phyloP scores from a whole-genome alignment of 2,329 filamentous ascomycete genomes.

The Colletotrichum tamarilloi region DNA sequence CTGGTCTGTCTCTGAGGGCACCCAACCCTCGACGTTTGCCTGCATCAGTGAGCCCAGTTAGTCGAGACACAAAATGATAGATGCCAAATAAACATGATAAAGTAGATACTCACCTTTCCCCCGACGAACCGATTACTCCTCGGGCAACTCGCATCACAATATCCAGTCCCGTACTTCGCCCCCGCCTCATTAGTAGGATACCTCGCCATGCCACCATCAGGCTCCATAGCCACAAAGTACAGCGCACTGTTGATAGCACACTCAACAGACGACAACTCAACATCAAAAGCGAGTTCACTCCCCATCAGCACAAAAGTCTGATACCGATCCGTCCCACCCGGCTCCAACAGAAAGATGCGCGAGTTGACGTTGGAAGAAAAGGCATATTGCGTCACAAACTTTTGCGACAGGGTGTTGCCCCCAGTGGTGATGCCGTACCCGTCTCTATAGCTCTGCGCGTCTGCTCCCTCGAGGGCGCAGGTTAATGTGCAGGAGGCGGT shows the following conservation, averaged over 20 bases:
- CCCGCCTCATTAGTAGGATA: slow-evolving; percentile 56
- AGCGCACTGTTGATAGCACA: slow-evolving; percentile 76
- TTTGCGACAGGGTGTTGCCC: slow-evolving; percentile 56
- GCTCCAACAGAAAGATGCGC: slow-evolving; percentile 68
- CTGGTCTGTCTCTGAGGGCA: slow-evolving; percentile 58
- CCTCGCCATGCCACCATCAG: slow-evolving; percentile 58
- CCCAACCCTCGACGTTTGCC: slow-evolving; percentile 56
- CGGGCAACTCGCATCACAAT: slow-evolving; percentile 60
- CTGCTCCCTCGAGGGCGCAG: slow-evolving; percentile 59
- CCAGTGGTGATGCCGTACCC: slow-evolving; percentile 60
- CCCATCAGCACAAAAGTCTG: slow-evolving; percentile 69
- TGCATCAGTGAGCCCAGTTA: slow-evolving; percentile 8
- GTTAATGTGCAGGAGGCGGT: slow-evolving; percentile 53
- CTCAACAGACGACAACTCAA: slow-evolving; percentile 70
- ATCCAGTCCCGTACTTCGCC: slow-evolving; percentile 66
- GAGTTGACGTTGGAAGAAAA: slow-evolving; percentile 54
- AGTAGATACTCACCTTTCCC: slow-evolving; percentile 44
- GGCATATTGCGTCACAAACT: slow-evolving; percentile 60
- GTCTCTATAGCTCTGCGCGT: slow-evolving; percentile 45
- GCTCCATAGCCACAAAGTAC: slow-evolving; percentile 68
- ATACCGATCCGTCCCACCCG: slow-evolving; percentile 60
- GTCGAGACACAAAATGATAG: too few relatives aligned
- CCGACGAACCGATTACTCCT: slow-evolving; percentile 59
- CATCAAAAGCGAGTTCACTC: slow-evolving; percentile 74
- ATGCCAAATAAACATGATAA: too few relatives aligned